Evolutionary conservation across 306 rosid species (phyloP), one percentile per base, ranked within the genome.

Genomic region (Nissolia schottii): DNA sequence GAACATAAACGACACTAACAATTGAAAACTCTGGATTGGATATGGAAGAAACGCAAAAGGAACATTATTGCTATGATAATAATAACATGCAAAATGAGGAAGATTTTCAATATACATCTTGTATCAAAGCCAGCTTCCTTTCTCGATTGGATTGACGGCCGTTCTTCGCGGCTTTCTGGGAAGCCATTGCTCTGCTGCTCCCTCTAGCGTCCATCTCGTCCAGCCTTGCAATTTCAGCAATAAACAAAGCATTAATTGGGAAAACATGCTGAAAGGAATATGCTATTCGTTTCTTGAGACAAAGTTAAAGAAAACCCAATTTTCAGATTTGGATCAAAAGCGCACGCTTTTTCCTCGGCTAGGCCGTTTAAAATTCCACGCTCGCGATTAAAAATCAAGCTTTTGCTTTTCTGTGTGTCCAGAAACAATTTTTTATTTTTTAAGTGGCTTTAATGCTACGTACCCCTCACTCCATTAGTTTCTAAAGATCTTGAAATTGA

Each of bases 121-220:
- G 89, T 59, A 89, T 75, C 77, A 94, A 91, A 34, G 96, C 91
- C 78, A 91, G 77, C 77, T 89, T 94, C 81, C 82, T 89, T 55
- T 94, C 99, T 81, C 88, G 83, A 81, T 81, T 89, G 3, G 90
- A 86, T 91, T 85, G 79, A 14, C 89, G 87, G 19, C 92, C 84
- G 71, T 82, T 93, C 77, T 81, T 85, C 69, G 48, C 66, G 37
- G 78, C 54, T 81, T 86, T 88, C 80, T 75, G 92, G 31, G 84
- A 62, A 75, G 73, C 83, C 79, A 84, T 76, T 70, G 77, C 57
- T 78, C 85, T 87, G 80, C 77, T 80, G 79, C 79, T 80, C 15
- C 81, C 81, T 51, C 80, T 79, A 49, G 48, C 59, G 71, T 91
- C 90, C 85, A 86, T 83, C 85, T 94, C 89, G 85, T 76, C 87